These are phyloP conservation scores for Aspergillus ochraceus DNA, from an alignment of 2,329 filamentous ascomycete genomes.

Conservation along the genomic window DNA sequence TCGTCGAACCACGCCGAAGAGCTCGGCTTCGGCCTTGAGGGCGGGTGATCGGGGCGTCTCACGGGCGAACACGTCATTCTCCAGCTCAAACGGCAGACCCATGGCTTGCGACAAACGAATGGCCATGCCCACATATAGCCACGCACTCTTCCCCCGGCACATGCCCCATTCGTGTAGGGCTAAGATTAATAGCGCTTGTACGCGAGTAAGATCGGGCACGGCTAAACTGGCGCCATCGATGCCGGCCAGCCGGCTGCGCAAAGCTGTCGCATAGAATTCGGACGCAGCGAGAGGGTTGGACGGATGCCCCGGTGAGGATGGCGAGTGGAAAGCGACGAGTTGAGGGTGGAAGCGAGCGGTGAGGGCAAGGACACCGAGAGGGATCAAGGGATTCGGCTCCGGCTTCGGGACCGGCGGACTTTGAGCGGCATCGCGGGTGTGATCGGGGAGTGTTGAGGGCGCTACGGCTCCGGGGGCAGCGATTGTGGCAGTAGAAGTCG, in stretches of 20 bases:
- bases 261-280: conserved; percentile 56
- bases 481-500: background rate
- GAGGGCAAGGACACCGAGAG: conserved; percentile 56
- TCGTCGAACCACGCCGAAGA: conserved; percentile 37
- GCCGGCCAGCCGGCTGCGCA: conserved; percentile 49
- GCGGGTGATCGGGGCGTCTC: conserved; percentile 42
- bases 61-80: conserved; percentile 49
- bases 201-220: conserved; percentile 49
- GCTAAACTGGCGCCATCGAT: conserved; percentile 43
- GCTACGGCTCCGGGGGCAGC: background rate
- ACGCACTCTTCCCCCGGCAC: conserved; percentile 54
- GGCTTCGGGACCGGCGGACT: conserved; percentile 27
- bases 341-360: conserved; percentile 57
- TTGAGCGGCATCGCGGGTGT: conserved; percentile 28
- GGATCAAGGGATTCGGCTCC: conserved; percentile 49
- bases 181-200: conserved; percentile 58
- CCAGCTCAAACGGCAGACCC: conserved; percentile 47
- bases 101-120: conserved; percentile 48
- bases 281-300: conserved; percentile 53
- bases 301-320: conserved; percentile 41
- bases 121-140: conserved; percentile 50
- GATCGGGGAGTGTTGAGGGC: conserved; percentile 9
- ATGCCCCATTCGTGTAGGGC: conserved; percentile 60
- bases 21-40: conserved; percentile 37
- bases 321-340: conserved; percentile 51